These are phyloP conservation scores for Neofusicoccum ribis DNA, from an alignment of 2,329 filamentous ascomycete species.

Conservation along the genomic window DNA sequence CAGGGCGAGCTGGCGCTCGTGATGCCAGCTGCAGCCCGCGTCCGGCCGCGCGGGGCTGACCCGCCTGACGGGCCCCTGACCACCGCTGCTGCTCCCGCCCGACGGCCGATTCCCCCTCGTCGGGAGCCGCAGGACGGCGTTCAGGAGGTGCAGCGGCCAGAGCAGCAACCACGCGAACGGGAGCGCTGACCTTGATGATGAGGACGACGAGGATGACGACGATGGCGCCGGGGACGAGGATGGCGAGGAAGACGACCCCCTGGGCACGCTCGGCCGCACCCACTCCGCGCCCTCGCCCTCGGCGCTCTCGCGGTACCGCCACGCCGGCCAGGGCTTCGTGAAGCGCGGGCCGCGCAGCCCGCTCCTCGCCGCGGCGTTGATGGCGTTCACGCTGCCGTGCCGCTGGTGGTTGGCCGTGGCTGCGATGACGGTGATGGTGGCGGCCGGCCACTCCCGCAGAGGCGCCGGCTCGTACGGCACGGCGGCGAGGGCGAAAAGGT, in stretches of 20 bases:
- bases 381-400: neutral
- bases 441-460: neutral
- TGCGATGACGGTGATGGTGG: neutral
- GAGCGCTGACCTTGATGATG: no score
- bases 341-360: no score
- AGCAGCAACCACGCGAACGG: no score
- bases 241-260: neutral
- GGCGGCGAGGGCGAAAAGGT: neutral
- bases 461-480: neutral
- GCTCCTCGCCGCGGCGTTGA: neutral
- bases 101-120: no score
- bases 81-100: no score
- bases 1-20: neutral
- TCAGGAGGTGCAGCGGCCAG: no score
- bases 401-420: no score
- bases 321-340: neutral
- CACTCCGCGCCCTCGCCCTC: slow-evolving; percentile 6
- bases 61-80: no score
- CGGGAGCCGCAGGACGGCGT: no score
- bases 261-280: slow-evolving; percentile 2
- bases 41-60: no score
- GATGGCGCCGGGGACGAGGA: neutral
- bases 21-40: neutral
- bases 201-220: no score
- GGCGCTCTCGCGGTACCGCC: neutral